Evolutionary conservation across 306 rosid genomes (phyloP), one percentile per base, ranked within the genome.

Genomic region (Begonia masoniana): DNA sequence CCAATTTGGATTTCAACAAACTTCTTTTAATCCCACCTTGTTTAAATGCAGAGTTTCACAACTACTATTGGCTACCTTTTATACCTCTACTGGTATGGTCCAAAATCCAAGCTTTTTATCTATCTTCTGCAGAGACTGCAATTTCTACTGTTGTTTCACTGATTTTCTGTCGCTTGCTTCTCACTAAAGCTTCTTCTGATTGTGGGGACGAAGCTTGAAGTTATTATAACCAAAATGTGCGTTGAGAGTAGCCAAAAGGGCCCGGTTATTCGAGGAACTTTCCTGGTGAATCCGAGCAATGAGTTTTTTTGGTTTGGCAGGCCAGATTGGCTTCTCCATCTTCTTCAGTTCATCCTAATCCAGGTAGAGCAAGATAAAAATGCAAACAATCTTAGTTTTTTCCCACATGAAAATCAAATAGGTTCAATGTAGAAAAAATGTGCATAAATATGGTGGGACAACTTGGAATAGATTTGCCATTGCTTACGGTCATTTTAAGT

Each of bases 11-110:
- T 12, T 43, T 9, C 47, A 12, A 43, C 47, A 53, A 62, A 41
- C 17, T 42, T 12, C 52, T n/a, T 43, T 62, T 47, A 49, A 60
- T 26, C 0, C 24, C 24, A 21, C 24, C 24, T 21, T 2, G 24
- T 21, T 21, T 21, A 17, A 15, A 46, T 76, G 73, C 85, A 82
- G 91, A 55, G 69, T 82, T 82, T 57, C 71, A 78, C 68, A 73
- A 69, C 54, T 14, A 78, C 71, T 82, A 66, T 60, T 82, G 91
- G 91, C 67, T 83, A 58, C 83, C 93, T 15, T 83, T 83, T 66
- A 67, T 83, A 56, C 93, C 87, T 45, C 77, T 83, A 60, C 63
- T 67, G 84, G 87, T 83, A 79, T 10, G 47, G 6, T 59, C 41
- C 10, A 50, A 41, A 42, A 17, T 5, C 53, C 64, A 51, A 10